Base-by-base conservation (phyloP, 1,139 yeast species). In the Kodamaea sp. region DNA sequence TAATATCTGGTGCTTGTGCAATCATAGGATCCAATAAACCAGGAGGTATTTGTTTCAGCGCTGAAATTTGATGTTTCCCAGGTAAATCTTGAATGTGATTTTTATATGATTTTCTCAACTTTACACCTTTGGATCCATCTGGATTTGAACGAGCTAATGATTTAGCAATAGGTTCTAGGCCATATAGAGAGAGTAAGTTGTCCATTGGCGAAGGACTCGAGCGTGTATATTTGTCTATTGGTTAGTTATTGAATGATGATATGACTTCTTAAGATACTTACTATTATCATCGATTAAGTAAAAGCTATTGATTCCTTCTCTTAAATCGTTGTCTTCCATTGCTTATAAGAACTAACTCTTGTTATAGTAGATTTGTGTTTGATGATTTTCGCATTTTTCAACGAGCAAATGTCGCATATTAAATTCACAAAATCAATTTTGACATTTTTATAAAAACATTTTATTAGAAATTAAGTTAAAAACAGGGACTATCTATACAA, bases 81-180 rank as follows among this genome's bases (percentile, higher is more conserved):
- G 96, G 86, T 28, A 92, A 67, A 52, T 90, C 97, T 27, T 75
- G 73, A 11, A 92, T 84, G 56, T 90, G 97, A 49, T 89, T 89
- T 60, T 90, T 92, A 65, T 90, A 92, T 0, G 96, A 87, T 62
- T 92, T 92, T 52, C 98, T 75, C 40, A 92, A 73, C 63, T 92
- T 92, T 30, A 88, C 89, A 36, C 96, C 96, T 53, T 86, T 89
- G 1, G 92, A 76, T 0, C 96, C 96, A 50, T 84, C 94, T 2
- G 88, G 82, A 50, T 86, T 89, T n/a, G 84, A 75, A 53, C 98
- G 74, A 2, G 96, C 95, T 35, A 92, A 82, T 5, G 95, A 81
- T 37, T 76, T 69, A 1, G 96, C 87, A 22, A 90, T 67, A 3
- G 73, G 75, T 32, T 76, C 77, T 32, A 92, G 63, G 1, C 83